phyloP scores from a whole-genome alignment of 2,329 filamentous ascomycete genomes.

The Capronia epimyces region DNA sequence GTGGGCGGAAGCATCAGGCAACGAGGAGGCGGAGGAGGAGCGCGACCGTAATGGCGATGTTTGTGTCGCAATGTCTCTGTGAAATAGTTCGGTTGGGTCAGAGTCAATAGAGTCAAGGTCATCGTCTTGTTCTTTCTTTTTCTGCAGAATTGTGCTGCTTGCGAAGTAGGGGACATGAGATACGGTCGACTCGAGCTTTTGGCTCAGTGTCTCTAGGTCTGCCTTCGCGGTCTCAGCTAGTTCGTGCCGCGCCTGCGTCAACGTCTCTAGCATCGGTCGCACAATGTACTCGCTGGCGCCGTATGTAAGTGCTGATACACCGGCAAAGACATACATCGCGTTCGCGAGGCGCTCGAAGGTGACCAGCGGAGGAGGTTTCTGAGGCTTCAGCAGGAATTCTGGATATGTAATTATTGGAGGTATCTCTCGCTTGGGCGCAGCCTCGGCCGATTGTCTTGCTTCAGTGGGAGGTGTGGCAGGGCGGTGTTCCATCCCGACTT shows the following conservation, averaged over 20 bases:
- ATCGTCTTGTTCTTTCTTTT: constrained; percentile 34
- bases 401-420: constrained; percentile 63
- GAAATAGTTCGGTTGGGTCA: constrained; percentile 59
- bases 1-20: constrained; percentile 5
- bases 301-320: constrained; percentile 52
- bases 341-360: constrained; percentile 53
- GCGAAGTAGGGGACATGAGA: constrained; percentile 46
- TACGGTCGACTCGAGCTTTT: constrained; percentile 49
- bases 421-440: constrained; percentile 38
- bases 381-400: constrained; percentile 56
- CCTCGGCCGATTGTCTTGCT: constrained; percentile 13
- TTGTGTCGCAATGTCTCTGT: constrained; percentile 59
- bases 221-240: constrained; percentile 48
- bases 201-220: constrained; percentile 53
- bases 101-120: constrained; percentile 49
- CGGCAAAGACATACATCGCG: constrained; percentile 53
- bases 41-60: constrained; percentile 48
- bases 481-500: neutral
- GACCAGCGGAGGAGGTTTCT: constrained; percentile 56
- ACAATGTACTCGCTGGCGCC: constrained; percentile 34
- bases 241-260: constrained; percentile 54
- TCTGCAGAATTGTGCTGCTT: constrained; percentile 13
- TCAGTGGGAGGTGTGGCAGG: constrained; percentile 3
- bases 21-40: constrained; percentile 31
- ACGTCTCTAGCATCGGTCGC: constrained; percentile 28